A percentile compares a stretch with the other conserved stretches of the same genome.
phyloP scores from a whole-genome alignment of 2,329 filamentous ascomycete species.

The Colletotrichum gloeosporioides region DNA sequence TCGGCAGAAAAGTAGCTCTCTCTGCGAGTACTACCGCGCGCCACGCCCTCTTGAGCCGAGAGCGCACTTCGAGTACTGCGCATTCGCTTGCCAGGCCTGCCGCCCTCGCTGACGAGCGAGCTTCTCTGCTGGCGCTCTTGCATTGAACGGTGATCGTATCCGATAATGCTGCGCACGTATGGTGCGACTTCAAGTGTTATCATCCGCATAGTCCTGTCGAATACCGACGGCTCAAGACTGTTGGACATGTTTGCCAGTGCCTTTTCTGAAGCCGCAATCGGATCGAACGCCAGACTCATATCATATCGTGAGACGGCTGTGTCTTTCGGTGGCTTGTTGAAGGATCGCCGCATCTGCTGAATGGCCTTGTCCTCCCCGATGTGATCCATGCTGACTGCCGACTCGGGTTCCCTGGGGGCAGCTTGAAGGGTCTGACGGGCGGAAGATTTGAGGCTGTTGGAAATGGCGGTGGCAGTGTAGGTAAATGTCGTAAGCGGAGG shows the following conservation, averaged over 20 bases:
- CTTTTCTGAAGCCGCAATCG: slow-evolving; percentile 59
- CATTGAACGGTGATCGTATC: slow-evolving; percentile 75
- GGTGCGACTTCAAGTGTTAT: slow-evolving; percentile 84
- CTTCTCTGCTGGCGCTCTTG: slow-evolving; percentile 65
- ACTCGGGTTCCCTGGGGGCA: background rate
- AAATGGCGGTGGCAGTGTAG: slow-evolving; percentile 7
- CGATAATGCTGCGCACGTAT: slow-evolving; percentile 85
- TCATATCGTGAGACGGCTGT: slow-evolving; percentile 52
- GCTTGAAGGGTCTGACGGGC: slow-evolving; percentile 6
- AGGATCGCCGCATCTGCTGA: slow-evolving; percentile 41
- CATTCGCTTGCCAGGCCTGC: slow-evolving; percentile 53
- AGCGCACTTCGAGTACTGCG: slow-evolving; percentile 77
- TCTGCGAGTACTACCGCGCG: slow-evolving; percentile 67
- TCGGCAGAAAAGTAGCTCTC: slow-evolving; percentile 74
- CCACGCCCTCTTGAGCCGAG: slow-evolving; percentile 78
- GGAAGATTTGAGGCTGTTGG: slow-evolving; percentile 10
- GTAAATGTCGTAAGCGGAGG: slow-evolving; percentile 36
- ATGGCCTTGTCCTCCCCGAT: slow-evolving; percentile 39
- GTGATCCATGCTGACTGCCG: background rate
- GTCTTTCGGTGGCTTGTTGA: slow-evolving; percentile 27
- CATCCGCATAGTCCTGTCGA: slow-evolving; percentile 72
- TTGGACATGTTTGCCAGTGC: slow-evolving; percentile 32
- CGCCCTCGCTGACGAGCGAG: slow-evolving; percentile 66
- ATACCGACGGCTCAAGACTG: slow-evolving; percentile 71
- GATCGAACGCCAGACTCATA: slow-evolving; percentile 64